phyloP scores from a whole-genome alignment of 2,329 filamentous ascomycete species.

The Fonsecaea multimorphosa region DNA sequence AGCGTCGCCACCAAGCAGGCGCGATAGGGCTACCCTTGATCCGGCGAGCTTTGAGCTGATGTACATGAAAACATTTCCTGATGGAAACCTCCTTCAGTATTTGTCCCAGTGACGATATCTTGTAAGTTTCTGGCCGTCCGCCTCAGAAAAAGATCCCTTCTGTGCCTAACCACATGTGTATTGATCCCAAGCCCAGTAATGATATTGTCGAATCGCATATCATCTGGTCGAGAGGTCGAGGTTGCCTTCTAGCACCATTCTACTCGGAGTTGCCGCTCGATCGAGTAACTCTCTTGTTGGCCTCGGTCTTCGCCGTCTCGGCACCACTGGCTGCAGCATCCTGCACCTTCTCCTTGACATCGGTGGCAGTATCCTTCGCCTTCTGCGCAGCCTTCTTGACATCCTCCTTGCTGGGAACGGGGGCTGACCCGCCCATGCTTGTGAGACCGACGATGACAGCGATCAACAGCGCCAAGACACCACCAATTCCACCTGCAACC shows the following conservation, averaged over 20 bases:
- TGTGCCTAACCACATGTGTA: neutral
- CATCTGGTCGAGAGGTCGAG: neutral
- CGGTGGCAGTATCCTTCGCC: constrained; percentile 66
- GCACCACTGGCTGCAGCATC: constrained; percentile 66
- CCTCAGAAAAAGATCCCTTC: neutral
- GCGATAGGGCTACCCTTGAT: constrained; percentile 1
- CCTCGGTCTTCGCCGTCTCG: constrained; percentile 75
- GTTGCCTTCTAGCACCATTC: neutral
- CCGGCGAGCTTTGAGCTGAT: constrained; percentile 14
- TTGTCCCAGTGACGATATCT: neutral
- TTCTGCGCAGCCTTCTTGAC: constrained; percentile 73
- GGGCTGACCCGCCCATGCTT: constrained; percentile 65
- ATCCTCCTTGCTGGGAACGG: constrained; percentile 74
- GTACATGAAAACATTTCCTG: constrained; percentile 7
- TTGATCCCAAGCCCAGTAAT: neutral
- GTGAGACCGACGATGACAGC: constrained; percentile 72
- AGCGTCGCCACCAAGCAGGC: neutral
- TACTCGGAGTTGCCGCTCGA: constrained; percentile 11
- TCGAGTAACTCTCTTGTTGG: constrained; percentile 60
- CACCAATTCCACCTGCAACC: constrained; percentile 79
- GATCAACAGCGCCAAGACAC: constrained; percentile 71
- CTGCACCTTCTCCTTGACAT: constrained; percentile 68
- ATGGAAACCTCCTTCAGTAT: neutral
- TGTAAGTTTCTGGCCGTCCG: neutral
- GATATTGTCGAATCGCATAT: neutral